phyloP scores from a whole-genome alignment of 306 rosid genomes.

The Rosa persica region DNA sequence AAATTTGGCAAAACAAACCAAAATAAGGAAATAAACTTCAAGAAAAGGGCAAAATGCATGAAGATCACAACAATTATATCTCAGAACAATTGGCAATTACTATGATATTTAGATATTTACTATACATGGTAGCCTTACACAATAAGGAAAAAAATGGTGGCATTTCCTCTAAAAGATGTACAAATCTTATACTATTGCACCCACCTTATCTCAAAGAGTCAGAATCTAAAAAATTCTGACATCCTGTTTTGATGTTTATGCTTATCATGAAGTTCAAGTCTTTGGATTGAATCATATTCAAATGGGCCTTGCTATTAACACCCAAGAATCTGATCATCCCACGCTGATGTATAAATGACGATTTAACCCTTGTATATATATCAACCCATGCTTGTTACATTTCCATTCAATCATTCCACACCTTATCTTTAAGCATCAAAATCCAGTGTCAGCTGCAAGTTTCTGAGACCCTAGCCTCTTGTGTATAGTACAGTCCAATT shows the following conservation, averaged over 20 bases:
- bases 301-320: neutral
- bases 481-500: neutral
- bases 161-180: neutral
- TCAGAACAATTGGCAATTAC: neutral
- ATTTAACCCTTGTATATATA: neutral
- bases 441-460: neutral
- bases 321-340: neutral
- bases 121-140: neutral
- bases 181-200: neutral
- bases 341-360: neutral
- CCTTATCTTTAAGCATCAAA: constrained; percentile 3
- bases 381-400: neutral
- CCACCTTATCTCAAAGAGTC: neutral
- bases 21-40: neutral
- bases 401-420: neutral
- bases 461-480: neutral
- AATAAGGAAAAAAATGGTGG: neutral
- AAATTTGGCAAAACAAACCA: neutral
- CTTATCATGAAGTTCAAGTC: neutral
- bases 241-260: neutral
- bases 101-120: neutral
- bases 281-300: neutral
- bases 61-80: neutral
- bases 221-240: neutral
- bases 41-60: neutral